Evolutionary conservation across 2,329 filamentous ascomycete species (phyloP).

Genomic region (Aspergillaceae sp.): DNA sequence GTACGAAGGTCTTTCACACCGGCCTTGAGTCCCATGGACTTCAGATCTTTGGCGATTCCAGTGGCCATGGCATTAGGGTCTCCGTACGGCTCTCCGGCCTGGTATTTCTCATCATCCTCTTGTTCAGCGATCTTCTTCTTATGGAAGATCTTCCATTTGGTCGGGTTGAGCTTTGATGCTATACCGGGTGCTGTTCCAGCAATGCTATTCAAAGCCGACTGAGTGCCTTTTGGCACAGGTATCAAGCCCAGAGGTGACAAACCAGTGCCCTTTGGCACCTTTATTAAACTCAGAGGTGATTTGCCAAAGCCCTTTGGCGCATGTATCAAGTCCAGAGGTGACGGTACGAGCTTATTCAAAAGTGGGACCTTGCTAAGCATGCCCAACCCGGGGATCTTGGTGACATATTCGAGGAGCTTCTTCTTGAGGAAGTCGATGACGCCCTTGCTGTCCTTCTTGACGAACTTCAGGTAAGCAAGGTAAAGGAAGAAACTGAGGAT

Average conservation of each 20-base stretch:
- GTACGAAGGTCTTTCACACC: conserved; percentile 3
- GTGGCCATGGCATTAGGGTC: conserved; percentile 48
- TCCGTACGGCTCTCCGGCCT: conserved; percentile 5
- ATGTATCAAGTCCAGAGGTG: background rate
- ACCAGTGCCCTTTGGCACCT: too few species aligned
- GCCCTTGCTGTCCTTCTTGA: background rate
- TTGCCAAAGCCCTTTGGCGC: too few species aligned
- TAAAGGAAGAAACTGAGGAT: background rate
- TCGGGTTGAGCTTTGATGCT: conserved; percentile 4
- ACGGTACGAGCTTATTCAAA: background rate
- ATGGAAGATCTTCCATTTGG: conserved; percentile 3
- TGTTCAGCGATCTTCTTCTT: conserved; percentile 5
- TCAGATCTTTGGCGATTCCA: conserved; percentile 59
- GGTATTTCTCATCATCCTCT: conserved; percentile 8
- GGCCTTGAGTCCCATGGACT: conserved; percentile 54
- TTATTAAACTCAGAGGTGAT: too few species aligned
- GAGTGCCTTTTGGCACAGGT: background rate
- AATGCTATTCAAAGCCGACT: conserved; percentile 4
- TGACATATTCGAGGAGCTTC: background rate
- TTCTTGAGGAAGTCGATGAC: background rate
- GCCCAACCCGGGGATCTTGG: background rate
- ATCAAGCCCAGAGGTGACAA: too few species aligned
- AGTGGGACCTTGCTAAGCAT: background rate
- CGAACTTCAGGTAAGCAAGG: background rate
- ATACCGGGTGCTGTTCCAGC: conserved; percentile 3